These are phyloP conservation scores for Pseudoneurospora amorphoporcata DNA, from an alignment of 495 filamentous ascomycete genomes.

Conservation along the genomic window DNA sequence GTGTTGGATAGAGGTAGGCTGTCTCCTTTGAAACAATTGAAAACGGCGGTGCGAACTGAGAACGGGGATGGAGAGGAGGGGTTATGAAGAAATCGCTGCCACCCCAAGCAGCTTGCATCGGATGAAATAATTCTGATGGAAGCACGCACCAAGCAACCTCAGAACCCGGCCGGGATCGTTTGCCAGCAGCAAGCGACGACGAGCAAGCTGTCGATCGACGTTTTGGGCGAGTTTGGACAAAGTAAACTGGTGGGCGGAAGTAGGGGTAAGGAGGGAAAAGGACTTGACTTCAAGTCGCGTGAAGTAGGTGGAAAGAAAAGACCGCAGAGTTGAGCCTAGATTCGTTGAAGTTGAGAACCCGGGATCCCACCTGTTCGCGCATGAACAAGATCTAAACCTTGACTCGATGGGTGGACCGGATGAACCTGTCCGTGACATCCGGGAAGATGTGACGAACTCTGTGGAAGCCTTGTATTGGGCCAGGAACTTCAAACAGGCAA, in stretches of 20 bases:
- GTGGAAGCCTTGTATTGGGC: not conserved
- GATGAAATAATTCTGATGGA: not conserved
- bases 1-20: not conserved
- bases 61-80: not conserved
- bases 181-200: not conserved
- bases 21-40: not conserved
- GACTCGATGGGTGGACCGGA: not conserved
- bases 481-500: not conserved
- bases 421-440: not conserved
- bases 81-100: not conserved
- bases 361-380: not conserved
- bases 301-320: not conserved
- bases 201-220: not conserved
- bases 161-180: not conserved
- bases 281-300: not conserved
- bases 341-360: not conserved
- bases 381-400: not conserved
- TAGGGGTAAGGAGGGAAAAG: not conserved
- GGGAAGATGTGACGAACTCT: not conserved
- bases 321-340: not conserved
- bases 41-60: not conserved
- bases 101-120: not conserved
- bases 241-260: not conserved
- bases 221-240: not conserved
- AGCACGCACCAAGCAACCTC: not conserved